Evolutionary conservation across 306 rosid genomes (phyloP), one percentile per base, ranked within the genome.

Genomic region (Elaeagnus macrophylla): DNA sequence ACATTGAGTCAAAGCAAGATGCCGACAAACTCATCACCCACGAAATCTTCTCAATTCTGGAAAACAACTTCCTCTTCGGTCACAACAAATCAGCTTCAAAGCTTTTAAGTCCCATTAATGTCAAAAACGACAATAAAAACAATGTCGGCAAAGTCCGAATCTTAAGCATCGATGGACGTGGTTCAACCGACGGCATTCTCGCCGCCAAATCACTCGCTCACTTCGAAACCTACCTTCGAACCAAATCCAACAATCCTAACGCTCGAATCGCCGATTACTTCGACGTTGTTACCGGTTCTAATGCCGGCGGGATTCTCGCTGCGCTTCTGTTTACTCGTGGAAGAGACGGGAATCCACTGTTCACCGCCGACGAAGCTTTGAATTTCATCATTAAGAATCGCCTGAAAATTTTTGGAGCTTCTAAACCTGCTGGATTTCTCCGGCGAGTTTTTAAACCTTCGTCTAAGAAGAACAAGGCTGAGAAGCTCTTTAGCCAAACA

Each of bases 21-120:
- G 84, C 79, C 3, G 91, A 90, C 56, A 86, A 86, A 76, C 95
- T 90, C 70, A 77, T 91, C 65, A 77, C 94, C 65, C 77, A 83
- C 54, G 95, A 90, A 69, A 90, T 90, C 81, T 90, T 90, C 86
- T 90, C 97, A 36, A 77, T 86, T 17, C 71, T 90, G 25, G 97
- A 90, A 32, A 90, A 82, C 54, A 79, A 84, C 39, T 90, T 90
- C 67, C 94, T 90, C 48, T 90, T 90, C 47, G 95, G 95, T 48
- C 77, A 80, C 65, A 63, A 66, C 32, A 13, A 35, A 37, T 61
- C 71, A 0, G 7, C 53, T 14, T 10, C 61, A 11, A 66, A 66
- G 45, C 47, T 12, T 8, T 12, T 60, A 48, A 25, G 44, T 7
- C 49, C 0, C 32, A 25, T 4, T 57, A 59, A 41, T 7, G 44